Conservation (phyloP, 1,284 basidiomycete species). For the Abortiporus biennis region DNA sequence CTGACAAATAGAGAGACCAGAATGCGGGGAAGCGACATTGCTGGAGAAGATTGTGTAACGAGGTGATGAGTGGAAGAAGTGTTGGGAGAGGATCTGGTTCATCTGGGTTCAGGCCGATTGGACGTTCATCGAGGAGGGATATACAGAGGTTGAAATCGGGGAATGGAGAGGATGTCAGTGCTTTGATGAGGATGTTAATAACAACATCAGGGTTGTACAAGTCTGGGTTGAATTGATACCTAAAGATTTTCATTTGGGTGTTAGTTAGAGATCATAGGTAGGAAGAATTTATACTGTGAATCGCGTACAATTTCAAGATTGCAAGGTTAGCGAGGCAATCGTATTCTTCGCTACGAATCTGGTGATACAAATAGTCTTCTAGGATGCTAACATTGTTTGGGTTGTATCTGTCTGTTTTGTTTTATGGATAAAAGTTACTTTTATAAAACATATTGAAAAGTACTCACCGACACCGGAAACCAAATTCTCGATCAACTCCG, state of each 20-base stretch:
- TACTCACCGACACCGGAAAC: constrained; percentile 86
- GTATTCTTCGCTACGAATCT: constrained; percentile 86
- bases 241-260: no score
- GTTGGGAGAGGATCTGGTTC: constrained; percentile 75
- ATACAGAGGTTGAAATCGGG: constrained; percentile 95
- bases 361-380: constrained; percentile 92
- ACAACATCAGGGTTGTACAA: constrained; percentile 91
- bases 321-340: constrained; percentile 92
- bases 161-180: constrained; percentile 75
- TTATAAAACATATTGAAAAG: background rate
- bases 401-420: constrained; percentile 89
- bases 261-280: no score
- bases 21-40: constrained; percentile 90
- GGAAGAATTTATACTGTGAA: background rate
- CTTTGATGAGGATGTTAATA: constrained; percentile 92
- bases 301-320: constrained; percentile 73
- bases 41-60: constrained; percentile 73
- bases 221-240: constrained; percentile 95
- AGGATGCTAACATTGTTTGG: constrained; percentile 89
- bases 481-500: constrained; percentile 83
- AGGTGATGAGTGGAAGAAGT: constrained; percentile 71
- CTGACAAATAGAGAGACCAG: constrained; percentile 72
- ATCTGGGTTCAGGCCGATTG: constrained; percentile 53
- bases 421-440: constrained; percentile 1
- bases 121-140: constrained; percentile 80